These are phyloP conservation scores for Aspergillus aculeatinus DNA, from an alignment of 2,329 filamentous ascomycete species.

Conservation along the genomic window DNA sequence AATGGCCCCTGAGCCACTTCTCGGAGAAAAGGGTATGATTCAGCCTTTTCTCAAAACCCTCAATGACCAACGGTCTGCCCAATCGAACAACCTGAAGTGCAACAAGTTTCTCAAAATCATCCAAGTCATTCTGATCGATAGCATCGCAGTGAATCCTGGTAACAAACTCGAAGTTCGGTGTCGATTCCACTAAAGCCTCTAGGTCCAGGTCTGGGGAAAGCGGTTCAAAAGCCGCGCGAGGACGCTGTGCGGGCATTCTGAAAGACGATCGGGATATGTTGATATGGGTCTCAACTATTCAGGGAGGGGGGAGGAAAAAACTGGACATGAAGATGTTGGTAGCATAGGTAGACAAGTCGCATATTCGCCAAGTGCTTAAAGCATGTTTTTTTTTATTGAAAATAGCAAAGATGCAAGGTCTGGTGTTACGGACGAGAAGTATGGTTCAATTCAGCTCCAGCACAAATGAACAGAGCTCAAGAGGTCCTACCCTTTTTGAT, in stretches of 20 bases:
- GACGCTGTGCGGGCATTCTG: conserved; percentile 74
- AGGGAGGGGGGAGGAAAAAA: not conserved
- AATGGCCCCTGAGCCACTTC: conserved; percentile 75
- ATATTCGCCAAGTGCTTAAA: not conserved
- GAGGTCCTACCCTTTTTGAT: not conserved
- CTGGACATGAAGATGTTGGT: not conserved
- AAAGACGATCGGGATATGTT: not conserved
- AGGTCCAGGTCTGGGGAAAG: conserved; percentile 84
- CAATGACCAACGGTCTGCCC: conserved; percentile 86
- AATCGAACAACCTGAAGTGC: conserved; percentile 77
- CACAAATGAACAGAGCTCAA: not conserved
- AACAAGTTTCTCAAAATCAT: conserved; percentile 83
- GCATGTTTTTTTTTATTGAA: not conserved
- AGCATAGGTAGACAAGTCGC: not conserved
- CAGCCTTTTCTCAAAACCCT: conserved; percentile 76
- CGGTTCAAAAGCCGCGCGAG: conserved; percentile 86
- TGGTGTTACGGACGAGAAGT: not conserved
- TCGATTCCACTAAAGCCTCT: conserved; percentile 69
- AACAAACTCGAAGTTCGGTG: conserved; percentile 83
- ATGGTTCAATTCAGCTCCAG: not conserved
- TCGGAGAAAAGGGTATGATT: conserved; percentile 76
- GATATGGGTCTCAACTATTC: not conserved
- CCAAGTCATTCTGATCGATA: conserved; percentile 72
- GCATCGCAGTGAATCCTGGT: conserved; percentile 75
- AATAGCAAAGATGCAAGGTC: not conserved